Percentiles rank a stretch among this genome's conserved stretches.
Conservation (phyloP, 805 yeast species). For the Blastobotrys peoriensis region DNA sequence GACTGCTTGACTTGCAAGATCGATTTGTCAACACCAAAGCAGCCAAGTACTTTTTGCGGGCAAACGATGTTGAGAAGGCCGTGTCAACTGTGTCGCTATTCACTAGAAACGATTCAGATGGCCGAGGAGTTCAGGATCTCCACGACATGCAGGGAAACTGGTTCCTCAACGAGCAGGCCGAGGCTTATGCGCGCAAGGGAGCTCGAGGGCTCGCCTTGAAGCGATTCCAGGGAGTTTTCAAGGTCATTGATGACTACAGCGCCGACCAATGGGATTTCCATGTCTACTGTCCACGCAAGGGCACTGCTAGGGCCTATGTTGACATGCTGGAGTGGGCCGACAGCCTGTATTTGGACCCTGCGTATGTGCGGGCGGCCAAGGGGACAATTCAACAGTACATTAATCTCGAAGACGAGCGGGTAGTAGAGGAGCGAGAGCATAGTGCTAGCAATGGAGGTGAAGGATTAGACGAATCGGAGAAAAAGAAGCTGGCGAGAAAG, state of each 20-base stretch:
- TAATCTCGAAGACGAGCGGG: constrained; percentile 24
- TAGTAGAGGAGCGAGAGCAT: constrained; percentile 7
- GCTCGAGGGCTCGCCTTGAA: constrained; percentile 70
- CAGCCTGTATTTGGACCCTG: constrained; percentile 58
- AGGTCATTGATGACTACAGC: constrained; percentile 62
- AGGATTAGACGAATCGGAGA: constrained; percentile 25
- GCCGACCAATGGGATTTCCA: constrained; percentile 94
- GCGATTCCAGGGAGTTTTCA: constrained; percentile 61
- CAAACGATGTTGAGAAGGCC: constrained; percentile 68
- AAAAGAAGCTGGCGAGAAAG: constrained; percentile 31
- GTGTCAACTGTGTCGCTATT: constrained; percentile 67
- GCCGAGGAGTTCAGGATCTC: constrained; percentile 81
- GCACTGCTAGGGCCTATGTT: constrained; percentile 79
- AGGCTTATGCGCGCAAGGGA: constrained; percentile 64
- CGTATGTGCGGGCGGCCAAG: constrained; percentile 60
- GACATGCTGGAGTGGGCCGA: constrained; percentile 82
- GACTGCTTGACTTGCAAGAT: constrained; percentile 78
- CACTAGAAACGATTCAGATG: constrained; percentile 74
- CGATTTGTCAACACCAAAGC: constrained; percentile 86
- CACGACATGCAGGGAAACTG: constrained; percentile 88
- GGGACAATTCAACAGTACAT: constrained; percentile 60
- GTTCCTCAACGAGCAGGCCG: constrained; percentile 82
- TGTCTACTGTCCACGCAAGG: constrained; percentile 82
- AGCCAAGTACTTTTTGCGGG: constrained; percentile 75
- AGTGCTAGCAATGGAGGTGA: constrained; percentile 20